Percentiles rank a stretch among this genome's conserved stretches.
These are phyloP conservation scores for Hypomontagnella submonticulosa DNA, from an alignment of 495 filamentous ascomycete species.

Conservation along the genomic window DNA sequence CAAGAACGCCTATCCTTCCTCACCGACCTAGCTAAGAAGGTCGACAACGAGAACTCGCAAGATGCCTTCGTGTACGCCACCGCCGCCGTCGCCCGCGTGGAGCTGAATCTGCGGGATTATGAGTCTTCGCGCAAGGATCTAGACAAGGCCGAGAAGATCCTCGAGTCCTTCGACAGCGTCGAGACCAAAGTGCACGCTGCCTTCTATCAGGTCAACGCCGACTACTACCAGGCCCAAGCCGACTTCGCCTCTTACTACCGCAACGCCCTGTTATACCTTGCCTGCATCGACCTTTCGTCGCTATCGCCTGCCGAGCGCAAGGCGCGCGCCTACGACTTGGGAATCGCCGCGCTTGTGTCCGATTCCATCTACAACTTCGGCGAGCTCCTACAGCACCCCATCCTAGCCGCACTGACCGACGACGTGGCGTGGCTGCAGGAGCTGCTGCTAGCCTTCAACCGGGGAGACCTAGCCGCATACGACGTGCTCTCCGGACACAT, in stretches of 20 bases:
- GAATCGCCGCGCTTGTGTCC: slow-evolving; percentile 90
- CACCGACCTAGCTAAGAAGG: slow-evolving; percentile 82
- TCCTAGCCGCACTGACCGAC: slow-evolving; percentile 80
- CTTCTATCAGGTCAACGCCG: slow-evolving; percentile 95
- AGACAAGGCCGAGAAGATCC: slow-evolving; percentile 83
- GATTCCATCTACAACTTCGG: slow-evolving; percentile 99
- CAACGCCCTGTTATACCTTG: slow-evolving; percentile 97
- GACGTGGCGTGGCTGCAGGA: slow-evolving; percentile 85
- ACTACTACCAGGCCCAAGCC: slow-evolving; percentile 91
- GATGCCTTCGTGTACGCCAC: slow-evolving; percentile 96
- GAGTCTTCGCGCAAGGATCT: slow-evolving; percentile 85
- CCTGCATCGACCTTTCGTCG: slow-evolving; percentile 86
- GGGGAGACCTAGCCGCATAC: slow-evolving; percentile 89
- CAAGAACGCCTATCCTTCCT: slow-evolving; percentile 90
- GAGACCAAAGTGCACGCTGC: slow-evolving; percentile 96
- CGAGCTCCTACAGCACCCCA: slow-evolving; percentile 96
- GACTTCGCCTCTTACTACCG: slow-evolving; percentile 97
- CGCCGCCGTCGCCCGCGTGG: slow-evolving; percentile 88
- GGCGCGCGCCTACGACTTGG: slow-evolving; percentile 88
- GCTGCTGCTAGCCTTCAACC: slow-evolving; percentile 96
- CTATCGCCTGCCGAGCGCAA: slow-evolving; percentile 77
- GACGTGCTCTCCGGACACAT: slow-evolving; percentile 83
- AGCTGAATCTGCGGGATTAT: slow-evolving; percentile 78
- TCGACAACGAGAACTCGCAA: slow-evolving; percentile 91
- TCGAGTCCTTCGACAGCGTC: slow-evolving; percentile 93